Evolutionary conservation across 1,284 basidiomycete species (phyloP), one percentile per base, ranked within the genome.

Genomic region (Sparassis latifolia): DNA sequence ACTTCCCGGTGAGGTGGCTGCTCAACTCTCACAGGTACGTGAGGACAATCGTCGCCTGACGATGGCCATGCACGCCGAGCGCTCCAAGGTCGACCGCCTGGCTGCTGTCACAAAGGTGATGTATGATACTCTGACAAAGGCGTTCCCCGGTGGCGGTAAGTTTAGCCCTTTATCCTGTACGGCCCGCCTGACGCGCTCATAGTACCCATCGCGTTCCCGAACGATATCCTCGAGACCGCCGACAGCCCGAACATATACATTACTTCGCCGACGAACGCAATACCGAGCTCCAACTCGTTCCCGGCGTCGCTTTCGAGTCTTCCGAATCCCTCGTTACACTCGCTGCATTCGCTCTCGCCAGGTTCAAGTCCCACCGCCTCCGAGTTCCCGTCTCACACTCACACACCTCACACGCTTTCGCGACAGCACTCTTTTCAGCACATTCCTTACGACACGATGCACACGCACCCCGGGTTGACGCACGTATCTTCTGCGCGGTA

Each of bases 1-100:
- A 65, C 73, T 89, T 35, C 87, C 87, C 4, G 85, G 86, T 7
- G 86, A 89, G 72, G 83, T 87, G 41, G 83, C 82, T 2, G 78
- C 82, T 6, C 82, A 88, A 58, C 72, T 88, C 9, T 67, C 69
- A 27, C 75, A 79, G 29, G 83, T 89, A 75, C 74, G 82, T 48
- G 83, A 86, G 3, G 84, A 87, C 62, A 84, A 86, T 58, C 68
- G 77, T 52, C 68, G 78, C 39, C 70, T 84, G 55, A 76, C 75
- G 66, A 72, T 76, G 29, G 68, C 62, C 55, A 69, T 85, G n/a
- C 64, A 67, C 7, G 60, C 68, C 5, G 86, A 88, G 65, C 70
- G 76, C 51, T 59, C 57, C 33, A 76, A 68, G 56, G 74, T 69
- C 47, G 64, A 67, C 55, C 66, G 63, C 31, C 69, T 68, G 48